Conservation (phyloP, 2,329 filamentous ascomycete species). For the Boeremia lycopersici region DNA sequence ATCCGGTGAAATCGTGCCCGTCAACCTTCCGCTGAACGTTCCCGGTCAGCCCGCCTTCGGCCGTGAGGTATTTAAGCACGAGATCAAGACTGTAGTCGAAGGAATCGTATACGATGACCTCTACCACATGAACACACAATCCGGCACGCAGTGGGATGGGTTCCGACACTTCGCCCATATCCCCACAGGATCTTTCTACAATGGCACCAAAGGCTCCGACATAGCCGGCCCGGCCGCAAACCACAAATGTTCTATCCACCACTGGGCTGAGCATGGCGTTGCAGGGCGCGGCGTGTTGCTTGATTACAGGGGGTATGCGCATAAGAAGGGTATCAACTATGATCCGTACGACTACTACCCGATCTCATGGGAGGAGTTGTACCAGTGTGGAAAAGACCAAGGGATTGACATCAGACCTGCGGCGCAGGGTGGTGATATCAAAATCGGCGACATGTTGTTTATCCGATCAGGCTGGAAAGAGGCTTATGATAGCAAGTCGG, state of each 20-base stretch:
- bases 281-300: slow-evolving; percentile 53
- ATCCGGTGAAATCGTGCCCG: slow-evolving; percentile 61
- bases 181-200: slow-evolving; percentile 50
- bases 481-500: slow-evolving; percentile 56
- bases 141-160: slow-evolving; percentile 54
- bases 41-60: slow-evolving; percentile 60
- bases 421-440: slow-evolving; percentile 60
- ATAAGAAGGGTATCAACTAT: slow-evolving; percentile 51
- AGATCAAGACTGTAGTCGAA: slow-evolving; percentile 54
- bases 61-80: slow-evolving; percentile 60
- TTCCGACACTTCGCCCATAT: slow-evolving; percentile 54
- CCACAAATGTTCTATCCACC: slow-evolving; percentile 53
- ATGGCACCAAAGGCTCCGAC: slow-evolving; percentile 50
- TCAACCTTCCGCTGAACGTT: slow-evolving; percentile 61
- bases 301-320: slow-evolving; percentile 52
- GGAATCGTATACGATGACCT: slow-evolving; percentile 51
- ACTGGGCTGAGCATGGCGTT: slow-evolving; percentile 54
- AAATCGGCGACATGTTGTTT: slow-evolving; percentile 69
- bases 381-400: slow-evolving; percentile 64
- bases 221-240: slow-evolving; percentile 49
- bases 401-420: slow-evolving; percentile 65
- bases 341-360: slow-evolving; percentile 51
- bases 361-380: slow-evolving; percentile 56
- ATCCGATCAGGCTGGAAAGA: slow-evolving; percentile 68
- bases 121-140: slow-evolving; percentile 53